Conservation (phyloP, 805 yeast genomes). For the Sugiyamaella smithiae region DNA sequence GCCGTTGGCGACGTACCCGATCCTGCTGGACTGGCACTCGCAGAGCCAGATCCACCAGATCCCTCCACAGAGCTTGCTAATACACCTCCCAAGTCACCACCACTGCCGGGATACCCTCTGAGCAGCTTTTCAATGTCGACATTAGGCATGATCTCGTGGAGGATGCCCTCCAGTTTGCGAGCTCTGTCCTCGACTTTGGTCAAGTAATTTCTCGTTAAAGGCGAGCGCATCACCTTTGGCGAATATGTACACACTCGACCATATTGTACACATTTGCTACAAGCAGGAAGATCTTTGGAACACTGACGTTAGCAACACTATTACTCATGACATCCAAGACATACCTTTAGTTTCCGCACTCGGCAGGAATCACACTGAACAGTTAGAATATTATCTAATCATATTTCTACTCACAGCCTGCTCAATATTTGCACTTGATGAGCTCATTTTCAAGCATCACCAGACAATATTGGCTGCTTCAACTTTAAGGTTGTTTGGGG, state of each 20-base stretch:
- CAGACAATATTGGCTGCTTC: not conserved
- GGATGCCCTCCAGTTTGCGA: slow-evolving; percentile 44
- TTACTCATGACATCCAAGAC: not conserved
- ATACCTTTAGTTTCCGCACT: slow-evolving; percentile 60
- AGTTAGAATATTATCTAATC: not conserved
- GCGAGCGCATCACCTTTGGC: slow-evolving; percentile 74
- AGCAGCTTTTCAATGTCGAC: slow-evolving; percentile 43
- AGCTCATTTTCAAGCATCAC: not conserved
- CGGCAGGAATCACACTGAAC: slow-evolving; percentile 75
- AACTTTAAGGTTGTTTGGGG: too few species aligned
- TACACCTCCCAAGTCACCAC: not conserved
- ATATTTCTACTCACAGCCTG: slow-evolving; percentile 28
- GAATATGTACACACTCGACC: slow-evolving; percentile 75
- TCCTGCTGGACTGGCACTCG: slow-evolving; percentile 2
- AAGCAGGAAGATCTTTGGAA: slow-evolving; percentile 72
- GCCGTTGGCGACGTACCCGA: slow-evolving; percentile 1
- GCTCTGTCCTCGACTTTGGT: slow-evolving; percentile 69
- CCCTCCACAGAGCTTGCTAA: slow-evolving; percentile 6
- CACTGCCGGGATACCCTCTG: not conserved
- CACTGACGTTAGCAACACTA: slow-evolving; percentile 39
- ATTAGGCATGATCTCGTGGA: slow-evolving; percentile 45
- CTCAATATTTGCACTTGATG: slow-evolving; percentile 21
- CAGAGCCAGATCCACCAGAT: not conserved
- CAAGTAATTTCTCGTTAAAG: slow-evolving; percentile 68
- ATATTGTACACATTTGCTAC: slow-evolving; percentile 70